Evolutionary conservation across 2,329 filamentous ascomycete genomes (phyloP).

Genomic region (Scleromitrula shiraiana): DNA sequence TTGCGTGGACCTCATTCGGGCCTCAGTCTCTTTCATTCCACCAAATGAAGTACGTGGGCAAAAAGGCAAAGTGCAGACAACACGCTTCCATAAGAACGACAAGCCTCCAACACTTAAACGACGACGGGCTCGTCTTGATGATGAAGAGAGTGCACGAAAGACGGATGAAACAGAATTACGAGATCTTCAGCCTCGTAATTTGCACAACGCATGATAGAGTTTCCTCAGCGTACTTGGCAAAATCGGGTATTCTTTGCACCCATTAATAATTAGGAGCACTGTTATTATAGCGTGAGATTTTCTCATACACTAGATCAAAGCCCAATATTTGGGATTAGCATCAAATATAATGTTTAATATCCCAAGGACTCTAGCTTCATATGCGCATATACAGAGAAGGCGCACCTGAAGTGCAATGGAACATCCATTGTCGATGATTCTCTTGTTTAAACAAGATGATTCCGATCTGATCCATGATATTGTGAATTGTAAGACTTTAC

Average conservation of each 20-base stretch:
- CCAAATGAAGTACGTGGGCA: not conserved
- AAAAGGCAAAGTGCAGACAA: not conserved
- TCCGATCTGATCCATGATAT: too few relatives aligned
- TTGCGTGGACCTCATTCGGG: constrained; percentile 48
- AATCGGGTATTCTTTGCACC: too few relatives aligned
- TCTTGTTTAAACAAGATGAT: too few relatives aligned
- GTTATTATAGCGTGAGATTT: too few relatives aligned
- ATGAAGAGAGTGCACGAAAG: constrained; percentile 3
- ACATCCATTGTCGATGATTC: too few relatives aligned
- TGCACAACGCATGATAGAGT: not conserved
- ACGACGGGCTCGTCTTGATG: not conserved
- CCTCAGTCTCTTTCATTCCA: constrained; percentile 12
- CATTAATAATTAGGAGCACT: too few relatives aligned
- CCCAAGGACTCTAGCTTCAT: too few relatives aligned
- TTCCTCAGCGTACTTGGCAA: not conserved
- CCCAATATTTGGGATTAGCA: too few relatives aligned
- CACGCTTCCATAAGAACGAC: not conserved
- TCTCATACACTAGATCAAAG: not conserved
- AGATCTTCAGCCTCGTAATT: not conserved
- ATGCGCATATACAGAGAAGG: too few relatives aligned
- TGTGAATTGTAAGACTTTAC: too few relatives aligned
- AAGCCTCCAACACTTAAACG: not conserved
- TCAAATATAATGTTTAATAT: too few relatives aligned
- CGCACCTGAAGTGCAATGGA: too few relatives aligned
- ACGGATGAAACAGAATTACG: constrained; percentile 8